Percentiles rank a stretch among this genome's conserved stretches.
Evolutionary conservation across 306 rosid genomes (phyloP).

Genomic region (Cajanus cajan): DNA sequence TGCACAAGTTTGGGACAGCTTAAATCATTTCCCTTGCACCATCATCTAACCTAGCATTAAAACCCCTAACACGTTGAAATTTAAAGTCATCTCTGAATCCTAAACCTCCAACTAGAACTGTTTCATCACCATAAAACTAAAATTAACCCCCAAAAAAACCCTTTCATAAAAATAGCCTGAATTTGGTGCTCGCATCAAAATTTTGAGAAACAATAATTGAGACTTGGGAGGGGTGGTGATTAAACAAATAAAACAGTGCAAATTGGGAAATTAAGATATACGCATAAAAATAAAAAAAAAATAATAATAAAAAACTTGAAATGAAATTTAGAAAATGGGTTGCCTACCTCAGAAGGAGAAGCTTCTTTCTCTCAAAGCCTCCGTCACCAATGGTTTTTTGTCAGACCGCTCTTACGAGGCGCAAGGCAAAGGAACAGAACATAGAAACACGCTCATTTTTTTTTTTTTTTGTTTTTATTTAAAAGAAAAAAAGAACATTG

Average conservation of each 20-base stretch:
- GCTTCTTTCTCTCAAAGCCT: background rate
- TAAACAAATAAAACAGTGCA: background rate
- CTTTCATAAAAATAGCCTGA: background rate
- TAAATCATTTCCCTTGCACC: background rate
- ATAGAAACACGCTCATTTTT: background rate
- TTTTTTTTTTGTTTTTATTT: background rate
- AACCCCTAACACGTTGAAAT: background rate
- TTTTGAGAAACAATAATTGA: background rate
- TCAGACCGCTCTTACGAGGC: slow-evolving; percentile 25
- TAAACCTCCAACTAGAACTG: slow-evolving; percentile 21
- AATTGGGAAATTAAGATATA: background rate
- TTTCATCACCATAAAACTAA: background rate
- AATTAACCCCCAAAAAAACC: background rate
- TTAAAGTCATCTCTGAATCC: background rate
- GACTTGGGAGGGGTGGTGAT: background rate
- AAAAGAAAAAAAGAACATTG: background rate
- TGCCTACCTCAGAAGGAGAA: slow-evolving; percentile 30
- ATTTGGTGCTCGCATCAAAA: background rate
- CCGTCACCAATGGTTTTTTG: background rate
- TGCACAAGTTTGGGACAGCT: background rate
- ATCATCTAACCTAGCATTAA: background rate
- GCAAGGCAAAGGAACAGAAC: slow-evolving; percentile 11
- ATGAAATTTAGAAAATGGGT: slow-evolving; percentile 1
- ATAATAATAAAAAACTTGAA: background rate
- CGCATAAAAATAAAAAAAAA: too few species aligned